Conservation (phyloP, 371 early-diverging fungal species). For the Rhizopus arrhizus region DNA sequence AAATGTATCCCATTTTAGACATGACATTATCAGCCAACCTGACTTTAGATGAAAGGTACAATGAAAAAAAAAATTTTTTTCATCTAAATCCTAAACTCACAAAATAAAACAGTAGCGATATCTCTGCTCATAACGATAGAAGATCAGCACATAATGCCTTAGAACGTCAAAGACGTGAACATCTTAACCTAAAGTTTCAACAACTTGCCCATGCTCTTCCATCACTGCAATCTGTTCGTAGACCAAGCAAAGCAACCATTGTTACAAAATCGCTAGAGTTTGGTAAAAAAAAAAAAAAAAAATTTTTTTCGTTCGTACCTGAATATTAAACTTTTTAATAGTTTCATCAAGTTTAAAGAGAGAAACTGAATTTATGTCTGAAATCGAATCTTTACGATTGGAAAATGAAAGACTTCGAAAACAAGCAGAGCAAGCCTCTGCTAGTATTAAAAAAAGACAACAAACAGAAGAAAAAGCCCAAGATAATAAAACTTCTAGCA, state of each 20-base stretch:
- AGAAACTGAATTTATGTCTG: constrained; percentile 24
- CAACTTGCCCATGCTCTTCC: constrained; percentile 78
- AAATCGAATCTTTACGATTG: constrained; percentile 28
- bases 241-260: constrained; percentile 79
- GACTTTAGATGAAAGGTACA: constrained; percentile 36
- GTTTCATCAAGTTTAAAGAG: constrained; percentile 29
- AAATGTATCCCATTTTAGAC: constrained; percentile 7
- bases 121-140: constrained; percentile 48
- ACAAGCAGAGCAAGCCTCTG: constrained; percentile 21
- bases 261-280: constrained; percentile 73
- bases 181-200: constrained; percentile 74
- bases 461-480: constrained; percentile 17
- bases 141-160: constrained; percentile 79
- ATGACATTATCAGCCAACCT: constrained; percentile 33
- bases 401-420: constrained; percentile 30
- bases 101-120: constrained; percentile 20
- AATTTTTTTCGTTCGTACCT: no score
- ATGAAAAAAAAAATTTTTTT: not conserved
- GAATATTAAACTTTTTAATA: constrained; percentile 5
- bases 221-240: constrained; percentile 66
- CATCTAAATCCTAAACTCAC: not conserved
- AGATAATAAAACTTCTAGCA: no score
- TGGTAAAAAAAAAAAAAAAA: constrained; percentile 25
- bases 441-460: not conserved
- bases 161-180: constrained; percentile 79